phyloP scores from a whole-genome alignment of 2,329 filamentous ascomycete species.

The Clonostachys byssicola region DNA sequence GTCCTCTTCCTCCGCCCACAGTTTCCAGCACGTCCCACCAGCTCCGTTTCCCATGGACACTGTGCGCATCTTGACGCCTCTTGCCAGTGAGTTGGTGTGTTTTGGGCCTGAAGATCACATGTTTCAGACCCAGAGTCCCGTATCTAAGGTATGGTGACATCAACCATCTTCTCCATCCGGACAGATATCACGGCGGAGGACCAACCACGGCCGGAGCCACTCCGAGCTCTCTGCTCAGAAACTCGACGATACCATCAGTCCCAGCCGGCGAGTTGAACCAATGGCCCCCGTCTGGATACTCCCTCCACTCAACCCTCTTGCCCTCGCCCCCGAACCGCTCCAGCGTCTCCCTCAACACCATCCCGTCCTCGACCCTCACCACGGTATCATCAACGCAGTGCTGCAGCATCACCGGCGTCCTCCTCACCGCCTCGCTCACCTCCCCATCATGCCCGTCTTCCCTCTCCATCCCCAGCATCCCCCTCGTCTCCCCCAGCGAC shows the following conservation, averaged over 20 bases:
- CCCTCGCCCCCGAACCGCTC: constrained; percentile 23
- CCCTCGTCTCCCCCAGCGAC: constrained; percentile 20
- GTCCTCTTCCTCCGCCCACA: too few species aligned
- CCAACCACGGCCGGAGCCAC: too few species aligned
- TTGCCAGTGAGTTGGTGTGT: too few species aligned
- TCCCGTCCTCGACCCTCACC: constrained; percentile 29
- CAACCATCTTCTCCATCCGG: too few species aligned
- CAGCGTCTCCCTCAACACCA: constrained; percentile 25
- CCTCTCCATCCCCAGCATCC: constrained; percentile 14
- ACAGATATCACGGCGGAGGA: too few species aligned
- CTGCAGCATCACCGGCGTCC: constrained; percentile 37
- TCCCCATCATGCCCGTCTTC: background rate
- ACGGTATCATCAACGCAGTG: constrained; percentile 39
- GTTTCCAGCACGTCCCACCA: too few species aligned
- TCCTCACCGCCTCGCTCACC: constrained; percentile 18
- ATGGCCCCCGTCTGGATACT: constrained; percentile 35
- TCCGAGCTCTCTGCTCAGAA: constrained; percentile 12
- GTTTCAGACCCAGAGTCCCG: too few species aligned
- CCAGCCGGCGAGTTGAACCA: constrained; percentile 38
- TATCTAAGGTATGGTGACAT: too few species aligned
- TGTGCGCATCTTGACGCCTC: too few species aligned
- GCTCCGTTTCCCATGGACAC: too few species aligned
- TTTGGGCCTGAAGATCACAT: too few species aligned
- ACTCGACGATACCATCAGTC: constrained; percentile 32
- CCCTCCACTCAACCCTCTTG: constrained; percentile 25